Conservation (phyloP, 305 asterid genomes). For the Solanum chacoense region DNA sequence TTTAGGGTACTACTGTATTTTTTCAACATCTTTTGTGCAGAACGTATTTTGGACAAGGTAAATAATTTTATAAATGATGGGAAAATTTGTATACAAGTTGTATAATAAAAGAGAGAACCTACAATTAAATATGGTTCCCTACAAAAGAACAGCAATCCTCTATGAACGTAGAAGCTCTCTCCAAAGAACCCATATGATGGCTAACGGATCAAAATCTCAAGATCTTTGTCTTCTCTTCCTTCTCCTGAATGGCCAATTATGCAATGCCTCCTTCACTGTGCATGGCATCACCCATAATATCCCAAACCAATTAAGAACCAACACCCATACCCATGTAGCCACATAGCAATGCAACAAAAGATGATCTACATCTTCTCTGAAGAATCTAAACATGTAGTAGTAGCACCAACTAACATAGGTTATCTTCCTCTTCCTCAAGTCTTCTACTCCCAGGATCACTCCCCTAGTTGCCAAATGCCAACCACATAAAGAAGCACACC, state of each 20-base stretch:
- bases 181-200: not conserved
- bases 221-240: not conserved
- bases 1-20: not conserved
- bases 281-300: not conserved
- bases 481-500: not conserved
- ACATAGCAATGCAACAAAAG: not conserved
- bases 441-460: not conserved
- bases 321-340: not conserved
- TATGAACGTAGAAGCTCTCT: not conserved
- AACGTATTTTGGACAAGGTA: not conserved
- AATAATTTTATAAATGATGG: not conserved
- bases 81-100: not conserved
- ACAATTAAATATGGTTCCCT: not conserved
- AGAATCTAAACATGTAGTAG: not conserved
- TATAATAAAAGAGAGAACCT: not conserved
- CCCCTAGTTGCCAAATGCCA: not conserved
- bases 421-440: not conserved
- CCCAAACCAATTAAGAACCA: not conserved
- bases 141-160: not conserved
- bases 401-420: not conserved
- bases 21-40: not conserved
- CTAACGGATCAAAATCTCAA: not conserved
- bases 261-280: not conserved
- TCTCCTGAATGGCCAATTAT: not conserved
- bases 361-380: not conserved